Evolutionary conservation across 176 grass and related monocot species (phyloP), one percentile per base, ranked within the genome.

Genomic region (Rhynchospora breviuscula): DNA sequence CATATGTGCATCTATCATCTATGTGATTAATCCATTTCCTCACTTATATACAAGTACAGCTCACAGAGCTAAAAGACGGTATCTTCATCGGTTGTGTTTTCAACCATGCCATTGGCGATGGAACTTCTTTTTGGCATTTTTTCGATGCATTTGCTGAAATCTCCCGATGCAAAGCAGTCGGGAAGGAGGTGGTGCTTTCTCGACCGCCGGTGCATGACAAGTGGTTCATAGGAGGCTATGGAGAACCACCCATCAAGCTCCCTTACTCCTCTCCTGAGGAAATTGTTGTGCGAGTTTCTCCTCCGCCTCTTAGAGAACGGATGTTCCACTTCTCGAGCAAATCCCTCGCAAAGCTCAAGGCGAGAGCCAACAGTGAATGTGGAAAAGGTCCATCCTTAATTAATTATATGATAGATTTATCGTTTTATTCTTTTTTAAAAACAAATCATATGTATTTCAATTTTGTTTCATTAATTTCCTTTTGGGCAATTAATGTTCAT

Each of bases 131-230:
- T 67, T 89, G 87, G 23, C 0, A 84, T 51, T 53, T 92, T 31
- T 77, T 92, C 71, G 88, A 88, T 86, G 81, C 85, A 17, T 93
- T 88, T 89, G 88, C 92, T 3, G 82, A 85, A 61, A 89, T 91
- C 46, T 25, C 84, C 17, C 88, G 90, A 33, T 79, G 81, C 81
- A 54, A 49, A 33, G 78, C 46, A 67, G 56, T 21, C 3, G 80
- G 81, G 12, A 52, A 13, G 15, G 78, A 84, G 48, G 81, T 84
- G n/a, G 9, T 59, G 1, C 65, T 85, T 52, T 59, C 83, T 2
- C 7, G 56, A 0, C 13, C 5, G 6, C 87, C 85, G 0, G 74
- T 85, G 6, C 22, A 78, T 23, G 19, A 79, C 0, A 86, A 73
- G 78, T 70, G 81, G 70, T 59, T 91, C 56, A 8, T 94, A 49